phyloP scores from a whole-genome alignment of 2,329 filamentous ascomycete genomes.

The Alternaria rosae region DNA sequence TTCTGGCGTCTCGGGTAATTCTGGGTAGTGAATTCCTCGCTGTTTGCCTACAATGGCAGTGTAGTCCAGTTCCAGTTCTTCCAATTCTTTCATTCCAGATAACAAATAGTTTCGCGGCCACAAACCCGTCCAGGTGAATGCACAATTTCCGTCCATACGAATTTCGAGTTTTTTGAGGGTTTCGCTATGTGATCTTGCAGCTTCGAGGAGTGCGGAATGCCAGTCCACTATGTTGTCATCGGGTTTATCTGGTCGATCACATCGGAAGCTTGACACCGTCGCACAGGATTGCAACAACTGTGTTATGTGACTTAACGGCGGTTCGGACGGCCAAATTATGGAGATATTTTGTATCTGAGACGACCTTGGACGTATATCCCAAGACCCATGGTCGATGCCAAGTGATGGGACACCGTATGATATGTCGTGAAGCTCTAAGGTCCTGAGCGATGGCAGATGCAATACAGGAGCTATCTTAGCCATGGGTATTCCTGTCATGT shows the following conservation, averaged over 20 bases:
- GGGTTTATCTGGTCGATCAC: background rate
- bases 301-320: background rate
- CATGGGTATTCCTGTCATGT: background rate
- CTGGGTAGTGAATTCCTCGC: background rate
- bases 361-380: background rate
- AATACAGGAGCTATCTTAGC: background rate
- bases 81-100: background rate
- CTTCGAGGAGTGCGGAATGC: background rate
- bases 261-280: background rate
- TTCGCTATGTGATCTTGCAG: background rate
- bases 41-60: background rate
- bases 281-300: background rate
- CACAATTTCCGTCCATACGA: background rate
- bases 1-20: background rate
- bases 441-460: background rate
- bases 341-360: background rate
- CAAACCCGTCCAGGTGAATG: background rate
- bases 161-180: background rate
- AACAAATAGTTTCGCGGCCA: background rate
- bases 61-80: background rate
- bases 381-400: background rate
- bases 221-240: background rate
- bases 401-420: background rate
- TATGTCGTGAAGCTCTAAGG: background rate
- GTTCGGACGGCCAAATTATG: background rate